These are phyloP conservation scores for Fusarium euwallaceae DNA, from an alignment of 2,329 filamentous ascomycete species.

Conservation along the genomic window DNA sequence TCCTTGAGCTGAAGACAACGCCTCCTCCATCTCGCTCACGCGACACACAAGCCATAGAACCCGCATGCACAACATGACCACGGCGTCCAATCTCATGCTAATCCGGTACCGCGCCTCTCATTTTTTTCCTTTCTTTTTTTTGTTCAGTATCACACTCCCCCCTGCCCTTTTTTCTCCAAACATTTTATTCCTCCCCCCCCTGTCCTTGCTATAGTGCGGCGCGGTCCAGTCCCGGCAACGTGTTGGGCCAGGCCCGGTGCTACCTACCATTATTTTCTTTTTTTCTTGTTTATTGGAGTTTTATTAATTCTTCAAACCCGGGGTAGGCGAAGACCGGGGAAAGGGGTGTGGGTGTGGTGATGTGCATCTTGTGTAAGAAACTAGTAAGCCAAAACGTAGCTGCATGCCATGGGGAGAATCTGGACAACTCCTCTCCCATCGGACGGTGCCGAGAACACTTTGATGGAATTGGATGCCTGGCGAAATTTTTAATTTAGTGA, in stretches of 20 bases:
- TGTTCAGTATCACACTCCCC: not conserved
- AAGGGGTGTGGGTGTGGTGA: not conserved
- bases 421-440: not conserved
- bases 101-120: constrained; percentile 5
- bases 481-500: not conserved
- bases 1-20: not conserved
- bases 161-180: not conserved
- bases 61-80: constrained; percentile 6
- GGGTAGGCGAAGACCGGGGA: constrained; percentile 5
- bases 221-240: constrained; percentile 20
- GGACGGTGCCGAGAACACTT: not conserved
- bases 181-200: not conserved
- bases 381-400: not conserved
- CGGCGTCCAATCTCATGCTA: constrained; percentile 14
- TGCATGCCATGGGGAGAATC: not conserved
- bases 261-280: not conserved
- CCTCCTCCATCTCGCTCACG: not conserved
- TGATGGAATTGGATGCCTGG: not conserved
- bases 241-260: constrained; percentile 15
- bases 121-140: not conserved
- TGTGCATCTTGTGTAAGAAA: not conserved
- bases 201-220: constrained; percentile 2
- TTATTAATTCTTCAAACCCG: not conserved
- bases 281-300: not conserved
- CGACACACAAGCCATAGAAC: constrained; percentile 5